Percentiles rank a stretch among this genome's conserved stretches.
phyloP scores from a whole-genome alignment of 116 monocot genomes.

The Trichopus zeylanicus region DNA sequence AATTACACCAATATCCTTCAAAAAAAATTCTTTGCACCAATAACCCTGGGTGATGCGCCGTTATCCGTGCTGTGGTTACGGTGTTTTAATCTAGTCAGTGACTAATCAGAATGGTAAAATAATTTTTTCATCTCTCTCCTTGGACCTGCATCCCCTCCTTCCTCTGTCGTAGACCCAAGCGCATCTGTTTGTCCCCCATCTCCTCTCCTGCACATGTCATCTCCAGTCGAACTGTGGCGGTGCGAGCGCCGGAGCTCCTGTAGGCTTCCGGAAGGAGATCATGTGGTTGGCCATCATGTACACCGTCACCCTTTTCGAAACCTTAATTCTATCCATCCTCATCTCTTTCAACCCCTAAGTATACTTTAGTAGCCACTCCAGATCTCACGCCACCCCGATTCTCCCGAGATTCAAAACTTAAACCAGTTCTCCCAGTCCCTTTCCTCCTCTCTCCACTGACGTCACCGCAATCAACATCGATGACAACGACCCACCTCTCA shows the following conservation, averaged over 20 bases:
- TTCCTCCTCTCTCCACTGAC: slow-evolving; percentile 28
- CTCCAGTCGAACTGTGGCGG: slow-evolving; percentile 23
- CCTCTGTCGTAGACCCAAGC: no score
- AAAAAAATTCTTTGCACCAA: no score
- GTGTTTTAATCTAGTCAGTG: no score
- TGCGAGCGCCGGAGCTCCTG: not conserved
- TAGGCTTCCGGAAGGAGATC: slow-evolving; percentile 64
- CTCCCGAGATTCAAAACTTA: slow-evolving; percentile 54
- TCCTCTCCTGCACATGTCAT: no score
- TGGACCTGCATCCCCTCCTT: no score
- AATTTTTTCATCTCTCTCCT: no score
- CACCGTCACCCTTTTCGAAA: slow-evolving; percentile 50
- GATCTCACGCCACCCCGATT: slow-evolving; percentile 62
- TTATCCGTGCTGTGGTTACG: no score
- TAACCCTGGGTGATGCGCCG: no score
- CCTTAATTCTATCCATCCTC: slow-evolving; percentile 59
- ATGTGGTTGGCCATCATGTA: slow-evolving; percentile 54
- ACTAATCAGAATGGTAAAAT: no score
- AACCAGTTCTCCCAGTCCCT: slow-evolving; percentile 51
- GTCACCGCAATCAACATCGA: slow-evolving; percentile 11
- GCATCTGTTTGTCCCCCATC: no score
- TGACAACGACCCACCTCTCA: slow-evolving; percentile 13
- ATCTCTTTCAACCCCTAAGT: slow-evolving; percentile 46
- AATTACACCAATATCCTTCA: no score
- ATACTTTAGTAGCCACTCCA: slow-evolving; percentile 27